Conservation (phyloP, 169 alveolate species). For the Toxoplasma gondii region DNA sequence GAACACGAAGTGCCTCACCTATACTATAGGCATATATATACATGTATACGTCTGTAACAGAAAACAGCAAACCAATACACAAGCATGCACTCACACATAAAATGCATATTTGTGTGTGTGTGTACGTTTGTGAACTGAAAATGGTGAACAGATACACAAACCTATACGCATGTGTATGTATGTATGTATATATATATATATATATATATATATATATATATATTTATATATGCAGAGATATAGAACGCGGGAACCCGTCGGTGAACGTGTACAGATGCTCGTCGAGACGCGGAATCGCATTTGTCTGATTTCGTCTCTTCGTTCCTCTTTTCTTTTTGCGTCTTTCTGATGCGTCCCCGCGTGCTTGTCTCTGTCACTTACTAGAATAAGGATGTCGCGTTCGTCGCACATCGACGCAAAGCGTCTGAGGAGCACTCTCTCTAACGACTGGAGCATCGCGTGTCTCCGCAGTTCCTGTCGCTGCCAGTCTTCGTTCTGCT, state of each 20-base stretch:
- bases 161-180: background rate
- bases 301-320: too few relatives aligned
- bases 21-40: background rate
- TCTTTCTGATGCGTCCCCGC: background rate
- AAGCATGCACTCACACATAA: background rate
- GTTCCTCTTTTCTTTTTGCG: background rate
- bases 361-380: background rate
- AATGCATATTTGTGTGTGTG: too few relatives aligned
- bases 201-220: slow-evolving; percentile 6
- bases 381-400: background rate
- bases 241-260: background rate
- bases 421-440: background rate
- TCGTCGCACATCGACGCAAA: background rate
- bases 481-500: background rate
- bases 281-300: too few relatives aligned
- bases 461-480: background rate
- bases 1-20: too few relatives aligned
- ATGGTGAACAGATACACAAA: too few relatives aligned
- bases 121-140: too few relatives aligned
- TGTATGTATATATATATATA: background rate
- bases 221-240: background rate
- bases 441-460: background rate
- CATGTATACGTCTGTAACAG: background rate
- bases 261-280: background rate
- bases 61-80: too few relatives aligned